Base-by-base conservation (phyloP, 169 alveolate genomes). In the Plasmodium berghei region DNA sequence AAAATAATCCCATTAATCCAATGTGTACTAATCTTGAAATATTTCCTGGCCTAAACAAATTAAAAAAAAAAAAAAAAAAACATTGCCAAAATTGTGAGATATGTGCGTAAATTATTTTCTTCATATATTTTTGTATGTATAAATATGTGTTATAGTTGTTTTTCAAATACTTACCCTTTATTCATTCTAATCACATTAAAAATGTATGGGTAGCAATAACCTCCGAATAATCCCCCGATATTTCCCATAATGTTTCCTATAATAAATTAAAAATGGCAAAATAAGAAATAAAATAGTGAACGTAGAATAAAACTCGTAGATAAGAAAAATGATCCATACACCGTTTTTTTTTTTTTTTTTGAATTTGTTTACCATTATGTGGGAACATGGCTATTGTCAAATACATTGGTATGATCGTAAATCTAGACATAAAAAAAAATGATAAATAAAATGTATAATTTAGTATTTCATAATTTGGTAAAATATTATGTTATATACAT, bases 201-300 rank as follows among this genome's bases (percentile, higher is more conserved):
- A 20, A 69, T 18, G 54, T 66, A 83, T n/a, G 83, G 85, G 40
- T 67, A 83, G 45, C 83, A 40, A 26, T 67, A 40, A 3, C 90
- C 90, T 10, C 77, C 73, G 6, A 83, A 58, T 20, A 83, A 1
- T 12, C 85, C 90, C 4, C 90, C 90, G 9, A 83, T 6, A 18
- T 67, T 56, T n/a, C 90, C 90, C 55, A 83, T 5, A 16, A 83
- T n/a, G 18, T 83, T 83, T 67, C 90, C 90, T 83, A 72, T 16
- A 64, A 45, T 4, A 52, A 20, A 73, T 58, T 22, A 12, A 59
- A 73, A 40, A 58, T n/a, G 22, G 42, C 0, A 9, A 10, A 34
- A 58, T 16, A 28, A 56, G 55, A 14, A 55, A 56, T 56, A 40
- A 1, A 26, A 62, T 1, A 34, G 34, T 26, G 34, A 22, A 26